A percentile compares a stretch with the other conserved stretches of the same genome.
Conservation (phyloP, 2,329 filamentous ascomycete genomes). For the Fusarium sp. region DNA sequence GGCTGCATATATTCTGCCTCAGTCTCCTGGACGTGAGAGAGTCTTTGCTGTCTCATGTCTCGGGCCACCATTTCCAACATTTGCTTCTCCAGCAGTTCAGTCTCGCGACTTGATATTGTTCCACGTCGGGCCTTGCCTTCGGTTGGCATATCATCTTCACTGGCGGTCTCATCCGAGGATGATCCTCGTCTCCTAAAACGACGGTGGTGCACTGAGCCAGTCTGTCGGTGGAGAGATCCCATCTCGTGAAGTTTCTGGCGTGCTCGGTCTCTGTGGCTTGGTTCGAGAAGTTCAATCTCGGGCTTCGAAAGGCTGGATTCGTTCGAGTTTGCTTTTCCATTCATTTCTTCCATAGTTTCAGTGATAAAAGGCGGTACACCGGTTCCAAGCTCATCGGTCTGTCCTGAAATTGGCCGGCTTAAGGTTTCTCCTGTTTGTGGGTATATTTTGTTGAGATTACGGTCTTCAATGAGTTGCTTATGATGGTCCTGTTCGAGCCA, state of each 20-base stretch:
- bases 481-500: conserved; percentile 88
- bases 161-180: conserved; percentile 66
- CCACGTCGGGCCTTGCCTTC: conserved; percentile 49
- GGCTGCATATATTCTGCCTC: conserved; percentile 48
- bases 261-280: conserved; percentile 65
- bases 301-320: conserved; percentile 35
- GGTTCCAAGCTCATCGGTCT: conserved; percentile 40
- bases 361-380: conserved; percentile 39
- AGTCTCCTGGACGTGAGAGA: conserved; percentile 44
- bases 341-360: conserved; percentile 37
- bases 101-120: conserved; percentile 57
- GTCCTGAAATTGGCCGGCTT: conserved; percentile 44
- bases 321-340: conserved; percentile 30
- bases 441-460: conserved; percentile 77
- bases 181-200: conserved; percentile 61
- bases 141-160: conserved; percentile 56
- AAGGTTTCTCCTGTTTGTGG: conserved; percentile 48
- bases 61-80: conserved; percentile 68
- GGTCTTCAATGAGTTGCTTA: conserved; percentile 82
- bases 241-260: conserved; percentile 67
- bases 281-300: conserved; percentile 56
- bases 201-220: conserved; percentile 57
- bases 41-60: conserved; percentile 55
- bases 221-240: conserved; percentile 62
- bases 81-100: conserved; percentile 66